phyloP scores from a whole-genome alignment of 805 yeast genomes.

The Soucietia sequanensis region DNA sequence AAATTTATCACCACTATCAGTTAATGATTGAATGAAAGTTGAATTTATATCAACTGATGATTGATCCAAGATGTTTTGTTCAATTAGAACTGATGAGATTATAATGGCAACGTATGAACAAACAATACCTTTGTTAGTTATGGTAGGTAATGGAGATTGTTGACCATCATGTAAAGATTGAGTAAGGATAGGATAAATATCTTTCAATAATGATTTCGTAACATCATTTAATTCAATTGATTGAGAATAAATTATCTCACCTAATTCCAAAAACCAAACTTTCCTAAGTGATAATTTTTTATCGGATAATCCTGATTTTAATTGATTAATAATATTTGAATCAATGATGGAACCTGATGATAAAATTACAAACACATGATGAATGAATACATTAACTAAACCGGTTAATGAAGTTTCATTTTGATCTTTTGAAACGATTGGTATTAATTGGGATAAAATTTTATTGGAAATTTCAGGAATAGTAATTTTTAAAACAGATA shows the following conservation, averaged over 20 bases:
- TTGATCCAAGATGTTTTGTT: conserved; percentile 5
- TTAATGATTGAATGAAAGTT: conserved; percentile 33
- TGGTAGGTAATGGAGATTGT: conserved; percentile 52
- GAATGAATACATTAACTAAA: conserved; percentile 49
- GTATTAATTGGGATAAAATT: conserved; percentile 43
- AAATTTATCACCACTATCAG: conserved; percentile 37
- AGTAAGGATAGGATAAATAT: conserved; percentile 21
- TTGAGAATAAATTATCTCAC: conserved; percentile 22
- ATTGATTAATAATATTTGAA: conserved; percentile 20
- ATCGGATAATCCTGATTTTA: conserved; percentile 63
- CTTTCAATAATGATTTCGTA: conserved; percentile 12
- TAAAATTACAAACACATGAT: conserved; percentile 37
- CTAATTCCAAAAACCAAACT: conserved; percentile 63
- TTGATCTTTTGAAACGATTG: conserved; percentile 68
- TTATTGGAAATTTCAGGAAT: conserved; percentile 17
- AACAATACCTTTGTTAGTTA: conserved; percentile 50
- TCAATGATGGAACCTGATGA: conserved; percentile 15
- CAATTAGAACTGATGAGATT: conserved; percentile 8
- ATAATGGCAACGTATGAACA: conserved; percentile 53
- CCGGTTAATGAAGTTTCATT: conserved; percentile 62
- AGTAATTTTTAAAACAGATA: conserved; percentile 32
- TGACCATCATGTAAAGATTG: conserved; percentile 41
- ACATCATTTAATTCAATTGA: conserved; percentile 5
- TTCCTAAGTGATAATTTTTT: conserved; percentile 61
- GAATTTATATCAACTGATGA: conserved; percentile 16